Evolutionary conservation across 257 asterid genomes (phyloP).

Genomic region (Eucommia ulmoides): DNA sequence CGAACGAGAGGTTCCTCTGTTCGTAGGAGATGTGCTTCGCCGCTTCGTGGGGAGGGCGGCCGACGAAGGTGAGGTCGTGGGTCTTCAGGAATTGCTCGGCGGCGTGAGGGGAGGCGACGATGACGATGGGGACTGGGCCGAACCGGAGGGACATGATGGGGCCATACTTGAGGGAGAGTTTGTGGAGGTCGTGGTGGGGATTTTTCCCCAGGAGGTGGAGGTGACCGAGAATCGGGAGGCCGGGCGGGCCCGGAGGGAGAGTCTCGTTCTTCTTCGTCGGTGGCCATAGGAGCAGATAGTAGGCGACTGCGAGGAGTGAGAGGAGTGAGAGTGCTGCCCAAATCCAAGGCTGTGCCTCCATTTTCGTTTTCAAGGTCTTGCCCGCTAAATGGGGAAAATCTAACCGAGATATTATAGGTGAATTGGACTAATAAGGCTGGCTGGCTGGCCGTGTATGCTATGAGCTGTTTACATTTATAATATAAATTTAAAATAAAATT

Average conservation of each 20-base stretch:
- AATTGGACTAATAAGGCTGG: too few species aligned
- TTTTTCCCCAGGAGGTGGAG: conserved; percentile 1
- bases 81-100: background rate
- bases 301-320: background rate
- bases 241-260: background rate
- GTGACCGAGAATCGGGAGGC: background rate
- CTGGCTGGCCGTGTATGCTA: too few species aligned
- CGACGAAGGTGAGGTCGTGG: background rate
- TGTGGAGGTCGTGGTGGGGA: background rate
- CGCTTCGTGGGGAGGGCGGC: background rate
- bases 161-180: background rate
- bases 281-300: background rate
- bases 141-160: background rate
- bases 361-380: too few species aligned
- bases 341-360: too few species aligned
- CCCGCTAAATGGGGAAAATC: too few species aligned
- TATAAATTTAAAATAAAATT: too few species aligned
- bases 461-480: too few species aligned
- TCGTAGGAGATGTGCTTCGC: background rate
- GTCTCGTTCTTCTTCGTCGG: background rate
- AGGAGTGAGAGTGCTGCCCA: background rate
- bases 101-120: background rate
- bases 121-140: background rate
- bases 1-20: background rate
- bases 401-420: too few species aligned